These are phyloP conservation scores for Leptographium radiaticola DNA, from an alignment of 2,329 filamentous ascomycete species.

Conservation along the genomic window DNA sequence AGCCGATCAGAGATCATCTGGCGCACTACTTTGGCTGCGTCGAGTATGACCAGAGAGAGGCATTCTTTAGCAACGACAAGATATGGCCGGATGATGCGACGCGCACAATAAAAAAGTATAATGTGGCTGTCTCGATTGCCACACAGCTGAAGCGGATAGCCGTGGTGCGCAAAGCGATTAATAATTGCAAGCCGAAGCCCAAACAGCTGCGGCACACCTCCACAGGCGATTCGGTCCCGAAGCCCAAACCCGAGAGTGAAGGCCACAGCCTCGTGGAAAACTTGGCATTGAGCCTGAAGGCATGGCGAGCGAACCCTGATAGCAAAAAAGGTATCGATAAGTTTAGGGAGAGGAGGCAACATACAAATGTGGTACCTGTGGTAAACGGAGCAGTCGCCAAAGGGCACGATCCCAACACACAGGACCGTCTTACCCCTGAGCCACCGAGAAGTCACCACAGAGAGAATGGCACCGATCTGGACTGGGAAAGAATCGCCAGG, in stretches of 20 bases:
- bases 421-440: neutral
- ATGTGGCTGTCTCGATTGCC: neutral
- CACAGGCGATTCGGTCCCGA: neutral
- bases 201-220: no score
- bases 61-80: neutral
- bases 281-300: neutral
- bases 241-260: neutral
- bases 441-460: neutral
- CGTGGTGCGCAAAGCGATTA: constrained; percentile 1
- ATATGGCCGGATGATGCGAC: neutral
- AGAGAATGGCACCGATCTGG: neutral
- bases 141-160: constrained; percentile 1
- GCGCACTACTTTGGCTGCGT: constrained; percentile 5
- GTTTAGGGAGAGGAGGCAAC: neutral
- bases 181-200: neutral
- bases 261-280: neutral
- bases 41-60: neutral
- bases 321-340: neutral
- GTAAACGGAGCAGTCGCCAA: neutral
- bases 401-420: neutral
- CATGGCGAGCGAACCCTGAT: neutral
- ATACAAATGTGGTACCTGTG: no score
- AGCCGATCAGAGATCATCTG: neutral
- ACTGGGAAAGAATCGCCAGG: neutral
- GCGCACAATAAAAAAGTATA: neutral